Evolutionary conservation across 1,284 basidiomycete genomes (phyloP).

Genomic region (Pseudozyma thailandica): DNA sequence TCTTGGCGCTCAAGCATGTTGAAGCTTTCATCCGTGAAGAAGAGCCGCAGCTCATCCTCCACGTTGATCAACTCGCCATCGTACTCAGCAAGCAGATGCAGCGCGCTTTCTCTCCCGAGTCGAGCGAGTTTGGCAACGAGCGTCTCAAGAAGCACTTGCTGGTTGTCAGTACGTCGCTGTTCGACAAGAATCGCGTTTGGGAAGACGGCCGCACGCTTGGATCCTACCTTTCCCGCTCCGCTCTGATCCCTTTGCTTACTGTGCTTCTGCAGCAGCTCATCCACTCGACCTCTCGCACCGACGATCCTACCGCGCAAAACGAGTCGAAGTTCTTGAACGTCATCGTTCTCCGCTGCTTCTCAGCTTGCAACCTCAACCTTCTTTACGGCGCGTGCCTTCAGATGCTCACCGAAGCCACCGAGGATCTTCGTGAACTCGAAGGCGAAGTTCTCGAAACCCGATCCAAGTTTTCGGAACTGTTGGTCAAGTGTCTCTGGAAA

Average conservation of each 20-base stretch:
- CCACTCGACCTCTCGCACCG: slow-evolving; percentile 71
- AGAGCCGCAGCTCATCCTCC: slow-evolving; percentile 42
- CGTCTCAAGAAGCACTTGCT: slow-evolving; percentile 63
- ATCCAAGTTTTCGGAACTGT: slow-evolving; percentile 91
- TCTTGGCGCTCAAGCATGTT: slow-evolving; percentile 89
- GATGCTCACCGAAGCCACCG: slow-evolving; percentile 86
- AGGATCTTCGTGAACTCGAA: slow-evolving; percentile 77
- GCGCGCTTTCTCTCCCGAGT: slow-evolving; percentile 45
- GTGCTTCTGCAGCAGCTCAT: slow-evolving; percentile 89
- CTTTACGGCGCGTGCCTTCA: slow-evolving; percentile 88
- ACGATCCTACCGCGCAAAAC: slow-evolving; percentile 73
- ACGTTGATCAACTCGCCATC: slow-evolving; percentile 73
- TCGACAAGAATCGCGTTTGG: slow-evolving; percentile 53
- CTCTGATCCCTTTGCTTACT: slow-evolving; percentile 73
- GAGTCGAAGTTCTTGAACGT: slow-evolving; percentile 96
- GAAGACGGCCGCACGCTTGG: slow-evolving; percentile 54
- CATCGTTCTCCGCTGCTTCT: slow-evolving; percentile 92
- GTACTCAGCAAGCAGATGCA: slow-evolving; percentile 58
- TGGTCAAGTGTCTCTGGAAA: slow-evolving; percentile 99
- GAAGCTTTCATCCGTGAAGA: slow-evolving; percentile 55
- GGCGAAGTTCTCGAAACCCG: slow-evolving; percentile 65
- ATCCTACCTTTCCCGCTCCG: slow-evolving; percentile 52
- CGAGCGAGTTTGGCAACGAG: slow-evolving; percentile 24
- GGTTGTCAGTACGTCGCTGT: slow-evolving; percentile 49
- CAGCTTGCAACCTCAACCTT: slow-evolving; percentile 87